Base-by-base conservation (phyloP, 2,329 filamentous ascomycete genomes). In the Xylariaceae sp. region DNA sequence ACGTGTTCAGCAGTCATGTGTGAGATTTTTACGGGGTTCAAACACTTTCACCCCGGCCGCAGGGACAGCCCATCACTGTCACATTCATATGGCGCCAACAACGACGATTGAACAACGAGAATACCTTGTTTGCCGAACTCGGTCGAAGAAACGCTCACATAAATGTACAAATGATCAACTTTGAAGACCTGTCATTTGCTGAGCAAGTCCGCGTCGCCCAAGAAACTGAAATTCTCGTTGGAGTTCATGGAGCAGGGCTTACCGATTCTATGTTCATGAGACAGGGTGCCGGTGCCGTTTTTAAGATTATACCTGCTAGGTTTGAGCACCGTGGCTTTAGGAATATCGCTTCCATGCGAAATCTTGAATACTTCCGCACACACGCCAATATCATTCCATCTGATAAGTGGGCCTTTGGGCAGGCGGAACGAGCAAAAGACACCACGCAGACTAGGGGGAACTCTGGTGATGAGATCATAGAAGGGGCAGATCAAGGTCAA, bases 171-270 rank as follows among this genome's bases (percentile, higher is more conserved):
- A 60, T 67, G 7, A 57, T 77, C 16, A 72, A 77, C 57, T 74
- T 77, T 52, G 70, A 69, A 0, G 50, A 60, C n/a, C 50, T 75
- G n/a, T 46, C 73, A 6, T 69, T 78, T 35, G 29, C 45, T 0
- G 65, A 73, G 27, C 75, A 77, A 60, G 36, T 77, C 4, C 48
- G 56, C 7, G 30, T 73, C 1, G 64, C 69, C 8, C 69, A 64
- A 11, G 61, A 64, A 21, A 76, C 75, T 1, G 74, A 77, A 52
- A 57, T 77, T 13, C 64, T 79, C 7, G 68, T 76, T 5, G 75
- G 75, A 24, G 70, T 75, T 1, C 75, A 78, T 59, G 76, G 76
- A 35, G 74, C 75, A 0, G 75, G 73, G 0, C 62, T 78, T 13
- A 73, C 75, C 4, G 74, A 77, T 54, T 58, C 61, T 1, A 69